Evolutionary conservation across 2,329 filamentous ascomycete genomes (phyloP).

Genomic region (Alternaria metachromatica): DNA sequence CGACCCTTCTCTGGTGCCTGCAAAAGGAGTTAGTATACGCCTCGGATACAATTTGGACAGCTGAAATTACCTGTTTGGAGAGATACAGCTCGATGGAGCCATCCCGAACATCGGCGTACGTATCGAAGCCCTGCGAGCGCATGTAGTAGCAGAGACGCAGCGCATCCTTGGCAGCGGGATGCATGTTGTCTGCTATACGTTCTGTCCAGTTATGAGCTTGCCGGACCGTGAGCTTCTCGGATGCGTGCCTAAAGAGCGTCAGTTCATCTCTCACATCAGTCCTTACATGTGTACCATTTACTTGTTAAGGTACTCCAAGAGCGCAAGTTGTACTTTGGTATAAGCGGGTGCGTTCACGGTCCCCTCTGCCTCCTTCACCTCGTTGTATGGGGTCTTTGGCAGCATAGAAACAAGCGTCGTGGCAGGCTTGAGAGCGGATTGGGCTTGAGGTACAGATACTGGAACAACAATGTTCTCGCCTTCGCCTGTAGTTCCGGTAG

Average conservation of each 20-base stretch:
- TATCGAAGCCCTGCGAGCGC: constrained; percentile 33
- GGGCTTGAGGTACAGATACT: background rate
- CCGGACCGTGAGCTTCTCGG: constrained; percentile 16
- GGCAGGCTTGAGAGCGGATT: background rate
- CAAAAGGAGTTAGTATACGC: background rate
- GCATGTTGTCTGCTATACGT: constrained; percentile 6
- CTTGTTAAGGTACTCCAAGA: constrained; percentile 18
- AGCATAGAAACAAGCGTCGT: constrained; percentile 19
- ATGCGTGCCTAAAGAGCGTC: constrained; percentile 1
- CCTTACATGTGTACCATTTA: background rate
- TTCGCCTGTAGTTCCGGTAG: background rate
- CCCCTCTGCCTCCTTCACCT: constrained; percentile 17
- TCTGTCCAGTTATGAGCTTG: constrained; percentile 24
- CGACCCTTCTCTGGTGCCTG: background rate
- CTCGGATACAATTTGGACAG: background rate
- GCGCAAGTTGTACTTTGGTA: constrained; percentile 21
- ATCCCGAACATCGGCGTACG: constrained; percentile 21
- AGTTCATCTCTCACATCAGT: background rate
- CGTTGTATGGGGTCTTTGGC: constrained; percentile 22
- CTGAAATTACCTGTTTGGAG: constrained; percentile 1
- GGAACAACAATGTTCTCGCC: background rate
- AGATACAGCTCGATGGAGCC: constrained; percentile 20
- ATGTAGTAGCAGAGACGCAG: constrained; percentile 42
- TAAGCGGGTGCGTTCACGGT: constrained; percentile 22
- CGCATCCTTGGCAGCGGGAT: constrained; percentile 23